Evolutionary conservation across 1,284 basidiomycete species (phyloP).

Genomic region (Ceraceosorus bombacis): DNA sequence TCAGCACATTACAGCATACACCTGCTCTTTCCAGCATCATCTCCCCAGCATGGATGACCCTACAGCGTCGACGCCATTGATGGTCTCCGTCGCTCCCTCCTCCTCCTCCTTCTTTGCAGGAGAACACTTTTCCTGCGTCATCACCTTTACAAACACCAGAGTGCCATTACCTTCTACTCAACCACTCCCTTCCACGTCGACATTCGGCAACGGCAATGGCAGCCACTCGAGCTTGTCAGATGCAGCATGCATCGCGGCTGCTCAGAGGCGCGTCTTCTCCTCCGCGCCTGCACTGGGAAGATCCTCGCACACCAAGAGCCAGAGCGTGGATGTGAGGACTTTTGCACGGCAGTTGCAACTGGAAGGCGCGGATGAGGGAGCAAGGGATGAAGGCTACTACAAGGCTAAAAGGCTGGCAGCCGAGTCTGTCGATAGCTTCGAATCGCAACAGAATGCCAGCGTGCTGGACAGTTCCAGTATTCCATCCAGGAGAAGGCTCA

Average conservation of each 20-base stretch:
- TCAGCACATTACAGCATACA: no score
- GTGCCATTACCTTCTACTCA: constrained; percentile 50
- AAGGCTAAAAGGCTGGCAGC: neutral
- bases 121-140: constrained; percentile 71
- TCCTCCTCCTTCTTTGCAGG: constrained; percentile 88
- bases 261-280: constrained; percentile 18
- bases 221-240: neutral
- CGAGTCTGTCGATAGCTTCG: neutral
- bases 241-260: constrained; percentile 5
- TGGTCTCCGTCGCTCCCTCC: constrained; percentile 58
- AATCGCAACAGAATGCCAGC: no score
- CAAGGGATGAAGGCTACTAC: constrained; percentile 9
- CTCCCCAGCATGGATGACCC: no score
- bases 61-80: neutral
- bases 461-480: neutral
- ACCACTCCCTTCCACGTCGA: constrained; percentile 44
- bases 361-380: constrained; percentile 1
- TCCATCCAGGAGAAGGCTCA: constrained; percentile 1
- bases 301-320: constrained; percentile 8
- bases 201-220: constrained; percentile 13
- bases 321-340: constrained; percentile 25
- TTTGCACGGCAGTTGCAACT: constrained; percentile 12
- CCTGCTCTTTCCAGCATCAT: no score
- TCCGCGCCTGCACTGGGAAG: constrained; percentile 7
- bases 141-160: constrained; percentile 77